Conservation (phyloP, 1,284 basidiomycete genomes). For the Rhodofomes roseus region DNA sequence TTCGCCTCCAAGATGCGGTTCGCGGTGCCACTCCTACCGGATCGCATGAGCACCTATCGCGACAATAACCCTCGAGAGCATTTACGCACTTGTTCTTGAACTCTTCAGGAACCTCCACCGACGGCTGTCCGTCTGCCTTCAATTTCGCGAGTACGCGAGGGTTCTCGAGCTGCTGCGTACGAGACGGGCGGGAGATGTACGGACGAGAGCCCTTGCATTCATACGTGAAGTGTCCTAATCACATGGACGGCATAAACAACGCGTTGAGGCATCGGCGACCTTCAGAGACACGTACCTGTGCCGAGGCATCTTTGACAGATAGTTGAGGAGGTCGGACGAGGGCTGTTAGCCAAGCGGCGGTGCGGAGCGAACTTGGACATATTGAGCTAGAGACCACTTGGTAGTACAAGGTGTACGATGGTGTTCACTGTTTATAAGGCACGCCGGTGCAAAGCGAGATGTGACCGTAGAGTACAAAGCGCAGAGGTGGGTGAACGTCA, state of each 20-base stretch:
- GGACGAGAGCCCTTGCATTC: conserved; percentile 72
- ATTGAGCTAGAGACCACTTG: no score
- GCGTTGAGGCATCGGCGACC: neutral
- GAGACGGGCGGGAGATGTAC: conserved; percentile 73
- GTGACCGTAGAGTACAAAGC: neutral
- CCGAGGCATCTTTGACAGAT: conserved; percentile 77
- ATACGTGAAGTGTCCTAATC: conserved; percentile 72
- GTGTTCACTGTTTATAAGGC: no score
- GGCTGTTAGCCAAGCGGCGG: conserved; percentile 50
- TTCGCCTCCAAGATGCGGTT: conserved; percentile 71
- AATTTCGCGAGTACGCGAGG: conserved; percentile 60
- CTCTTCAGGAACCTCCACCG: conserved; percentile 75
- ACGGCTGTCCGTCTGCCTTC: conserved; percentile 62
- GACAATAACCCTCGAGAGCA: neutral
- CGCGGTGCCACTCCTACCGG: conserved; percentile 59
- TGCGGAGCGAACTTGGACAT: conserved; percentile 86
- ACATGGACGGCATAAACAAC: neutral
- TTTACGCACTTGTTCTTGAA: conserved; percentile 67
- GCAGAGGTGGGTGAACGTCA: neutral
- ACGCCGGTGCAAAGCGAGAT: neutral
- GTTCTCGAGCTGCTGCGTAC: conserved; percentile 74
- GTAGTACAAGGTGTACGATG: neutral
- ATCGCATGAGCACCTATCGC: neutral
- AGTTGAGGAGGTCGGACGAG: conserved; percentile 59
- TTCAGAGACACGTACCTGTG: conserved; percentile 40